These are phyloP conservation scores for Geosmithia putterillii DNA, from an alignment of 2,329 filamentous ascomycete species.

Conservation along the genomic window DNA sequence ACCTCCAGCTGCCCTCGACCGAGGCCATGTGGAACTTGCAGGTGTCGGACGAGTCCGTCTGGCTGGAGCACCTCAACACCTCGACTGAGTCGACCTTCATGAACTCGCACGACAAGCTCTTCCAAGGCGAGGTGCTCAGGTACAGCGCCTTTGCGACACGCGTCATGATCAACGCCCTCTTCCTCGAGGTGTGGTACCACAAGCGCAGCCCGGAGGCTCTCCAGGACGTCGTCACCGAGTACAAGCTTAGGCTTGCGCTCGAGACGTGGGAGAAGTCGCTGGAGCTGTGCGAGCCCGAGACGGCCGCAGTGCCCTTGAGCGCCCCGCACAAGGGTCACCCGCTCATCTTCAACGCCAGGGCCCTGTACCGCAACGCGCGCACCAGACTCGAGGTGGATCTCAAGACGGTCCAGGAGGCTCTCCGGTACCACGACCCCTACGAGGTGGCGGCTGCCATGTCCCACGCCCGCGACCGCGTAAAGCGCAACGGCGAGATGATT, in stretches of 20 bases:
- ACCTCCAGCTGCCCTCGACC: slow-evolving; percentile 80
- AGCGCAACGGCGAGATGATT: slow-evolving; percentile 93
- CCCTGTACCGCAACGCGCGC: slow-evolving; percentile 88
- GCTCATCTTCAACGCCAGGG: slow-evolving; percentile 95
- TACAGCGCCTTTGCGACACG: slow-evolving; percentile 97
- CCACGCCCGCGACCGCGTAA: slow-evolving; percentile 82
- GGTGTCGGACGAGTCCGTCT: slow-evolving; percentile 63
- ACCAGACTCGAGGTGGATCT: slow-evolving; percentile 88
- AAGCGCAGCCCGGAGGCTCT: slow-evolving; percentile 96
- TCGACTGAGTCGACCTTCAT: slow-evolving; percentile 76
- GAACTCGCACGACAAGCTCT: slow-evolving; percentile 87
- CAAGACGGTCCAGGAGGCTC: slow-evolving; percentile 88
- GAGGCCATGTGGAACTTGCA: slow-evolving; percentile 91
- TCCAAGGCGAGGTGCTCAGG: slow-evolving; percentile 79
- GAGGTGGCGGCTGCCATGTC: slow-evolving; percentile 97
- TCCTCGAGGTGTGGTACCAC: slow-evolving; percentile 97
- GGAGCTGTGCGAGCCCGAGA: slow-evolving; percentile 84
- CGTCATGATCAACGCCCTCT: slow-evolving; percentile 97
- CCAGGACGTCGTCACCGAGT: slow-evolving; percentile 95
- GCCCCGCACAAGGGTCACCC: slow-evolving; percentile 94
- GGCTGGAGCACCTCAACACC: slow-evolving; percentile 64
- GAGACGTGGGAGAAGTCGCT: slow-evolving; percentile 99
- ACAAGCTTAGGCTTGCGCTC: slow-evolving; percentile 87
- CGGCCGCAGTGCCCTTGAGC: slow-evolving; percentile 75
- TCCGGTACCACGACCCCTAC: slow-evolving; percentile 93